Evolutionary conservation across 495 filamentous ascomycete genomes (phyloP).

Genomic region (Melanomma pulvis-pyrius): DNA sequence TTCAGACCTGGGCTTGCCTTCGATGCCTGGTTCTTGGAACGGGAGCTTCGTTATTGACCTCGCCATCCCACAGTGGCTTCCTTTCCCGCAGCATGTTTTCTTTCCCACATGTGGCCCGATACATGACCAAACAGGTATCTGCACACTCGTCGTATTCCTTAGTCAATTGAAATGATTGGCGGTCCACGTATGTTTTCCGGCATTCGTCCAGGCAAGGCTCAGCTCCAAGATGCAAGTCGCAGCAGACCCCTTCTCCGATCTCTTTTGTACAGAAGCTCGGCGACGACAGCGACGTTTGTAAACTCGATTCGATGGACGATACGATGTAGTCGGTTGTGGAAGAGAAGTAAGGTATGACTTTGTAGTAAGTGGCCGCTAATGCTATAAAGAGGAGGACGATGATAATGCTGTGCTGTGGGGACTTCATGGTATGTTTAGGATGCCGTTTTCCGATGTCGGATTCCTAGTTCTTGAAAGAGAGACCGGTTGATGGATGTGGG

Average conservation of each 20-base stretch:
- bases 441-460: neutral
- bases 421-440: constrained; percentile 1
- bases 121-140: constrained; percentile 8
- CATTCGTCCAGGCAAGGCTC: constrained; percentile 23
- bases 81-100: neutral
- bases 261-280: constrained; percentile 18
- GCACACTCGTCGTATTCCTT: constrained; percentile 20
- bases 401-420: neutral
- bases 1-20: neutral
- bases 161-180: constrained; percentile 5
- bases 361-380: constrained; percentile 1
- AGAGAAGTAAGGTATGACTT: neutral
- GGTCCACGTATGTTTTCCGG: constrained; percentile 12
- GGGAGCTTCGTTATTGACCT: neutral
- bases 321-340: constrained; percentile 4
- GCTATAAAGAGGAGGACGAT: constrained; percentile 2
- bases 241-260: constrained; percentile 14
- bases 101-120: constrained; percentile 4
- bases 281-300: neutral
- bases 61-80: neutral
- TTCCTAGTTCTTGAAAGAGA: neutral
- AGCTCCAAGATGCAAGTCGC: constrained; percentile 11
- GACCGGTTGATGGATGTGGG: neutral
- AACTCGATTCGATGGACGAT: constrained; percentile 2
- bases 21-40: neutral